Evolutionary conservation across 1,284 basidiomycete species (phyloP), one percentile per base, ranked within the genome.

Genomic region (Cryptococcus floricola): DNA sequence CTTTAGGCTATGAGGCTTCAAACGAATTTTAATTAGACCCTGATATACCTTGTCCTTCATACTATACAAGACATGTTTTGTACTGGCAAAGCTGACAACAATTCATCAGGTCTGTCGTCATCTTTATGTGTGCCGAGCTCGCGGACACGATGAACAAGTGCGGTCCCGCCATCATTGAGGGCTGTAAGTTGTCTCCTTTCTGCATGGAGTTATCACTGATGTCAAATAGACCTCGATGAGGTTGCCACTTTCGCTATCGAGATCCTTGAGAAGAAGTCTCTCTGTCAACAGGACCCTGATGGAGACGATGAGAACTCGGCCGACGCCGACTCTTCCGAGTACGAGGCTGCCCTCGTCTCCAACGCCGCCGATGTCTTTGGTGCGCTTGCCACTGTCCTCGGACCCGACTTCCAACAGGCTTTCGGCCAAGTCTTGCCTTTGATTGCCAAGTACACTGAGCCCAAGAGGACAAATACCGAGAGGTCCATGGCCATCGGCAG

Each of bases 201-300:
- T 16, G 12, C 19, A 39, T 48, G 23, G 6, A 42, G 10, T 27
- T n/a, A 3, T 12, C 16, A 25, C 31, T 53, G 25, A 39, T 23
- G 14, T 10, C 43, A 56, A 57, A 45, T 66, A 91, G 91, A 87
- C 63, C 81, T 92, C 48, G 89, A 96, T 57, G 79, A 83, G 54
- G 83, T 95, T 61, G 91, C 86, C 70, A 84, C 80, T 54, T 87
- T 92, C 58, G 86, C 89, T 42, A 80, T 87, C 54, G 85, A 89
- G 68, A 85, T 98, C 63, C 82, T 98, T 42, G 89, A 93, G 71
- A 88, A 92, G 77, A 94, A 94, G 79, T 89, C 91, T 0, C 83
- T 91, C 63, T 96, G 94, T 78, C 96, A 99, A 78, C 87, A 95
- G 74, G 93, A 97, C 74, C 91, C 92, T 51, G 95, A 98, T 71